Percentiles rank a stretch among this genome's conserved stretches.
Evolutionary conservation across 345 rosid species (phyloP).

Genomic region (Clarkia xantiana): DNA sequence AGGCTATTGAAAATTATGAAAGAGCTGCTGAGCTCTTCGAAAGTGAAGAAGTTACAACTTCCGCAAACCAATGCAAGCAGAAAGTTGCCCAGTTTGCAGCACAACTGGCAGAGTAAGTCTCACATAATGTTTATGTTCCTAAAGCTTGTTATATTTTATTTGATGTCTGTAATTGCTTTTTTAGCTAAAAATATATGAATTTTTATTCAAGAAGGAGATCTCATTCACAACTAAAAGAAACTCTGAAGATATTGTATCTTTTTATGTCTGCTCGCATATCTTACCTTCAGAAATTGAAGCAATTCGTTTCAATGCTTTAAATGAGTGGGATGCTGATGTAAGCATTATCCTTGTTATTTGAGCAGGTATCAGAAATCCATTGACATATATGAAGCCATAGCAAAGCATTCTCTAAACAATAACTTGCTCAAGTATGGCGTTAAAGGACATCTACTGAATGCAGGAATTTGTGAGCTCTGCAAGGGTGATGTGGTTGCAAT

Average conservation of each 20-base stretch:
- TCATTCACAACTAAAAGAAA: too few relatives aligned
- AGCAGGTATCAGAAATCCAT: conserved; percentile 76
- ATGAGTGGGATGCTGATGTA: too few relatives aligned
- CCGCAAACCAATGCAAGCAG: conserved; percentile 97
- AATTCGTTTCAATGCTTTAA: too few relatives aligned
- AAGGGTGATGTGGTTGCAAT: conserved; percentile 81
- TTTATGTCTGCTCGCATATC: too few relatives aligned
- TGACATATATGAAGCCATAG: conserved; percentile 86
- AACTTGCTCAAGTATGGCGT: conserved; percentile 94
- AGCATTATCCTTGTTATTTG: conserved; percentile 10
- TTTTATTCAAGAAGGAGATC: too few relatives aligned
- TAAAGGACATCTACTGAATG: conserved; percentile 94
- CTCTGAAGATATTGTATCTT: too few relatives aligned
- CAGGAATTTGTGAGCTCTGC: conserved; percentile 94
- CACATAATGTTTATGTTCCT: conserved; percentile 1
- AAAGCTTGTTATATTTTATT: too few relatives aligned
- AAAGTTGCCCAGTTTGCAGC: conserved; percentile 96
- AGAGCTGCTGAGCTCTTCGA: conserved; percentile 72
- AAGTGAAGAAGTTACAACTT: conserved; percentile 71
- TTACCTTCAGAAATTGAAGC: too few relatives aligned
- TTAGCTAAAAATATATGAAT: too few relatives aligned
- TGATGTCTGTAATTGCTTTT: too few relatives aligned
- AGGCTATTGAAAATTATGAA: conserved; percentile 56
- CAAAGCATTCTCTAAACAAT: conserved; percentile 48
- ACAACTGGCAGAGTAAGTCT: conserved; percentile 73